Evolutionary conservation across 345 rosid species (phyloP).

Genomic region (Citrus australasica): DNA sequence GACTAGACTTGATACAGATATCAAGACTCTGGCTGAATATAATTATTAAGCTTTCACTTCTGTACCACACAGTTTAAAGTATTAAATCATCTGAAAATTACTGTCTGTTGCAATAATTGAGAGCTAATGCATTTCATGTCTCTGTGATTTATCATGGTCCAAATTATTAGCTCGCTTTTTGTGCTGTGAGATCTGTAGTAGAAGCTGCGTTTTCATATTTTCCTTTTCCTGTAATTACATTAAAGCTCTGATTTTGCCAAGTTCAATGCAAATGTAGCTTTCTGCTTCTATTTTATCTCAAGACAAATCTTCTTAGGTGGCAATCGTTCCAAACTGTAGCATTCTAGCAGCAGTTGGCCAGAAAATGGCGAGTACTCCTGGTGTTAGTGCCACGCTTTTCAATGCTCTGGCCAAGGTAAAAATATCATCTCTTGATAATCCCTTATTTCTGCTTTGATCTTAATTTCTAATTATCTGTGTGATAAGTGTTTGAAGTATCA

Average conservation of each 20-base stretch:
- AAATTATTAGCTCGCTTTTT: background rate
- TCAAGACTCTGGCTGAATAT: background rate
- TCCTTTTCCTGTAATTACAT: background rate
- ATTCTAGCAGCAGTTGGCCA: constrained; percentile 97
- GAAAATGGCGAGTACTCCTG: constrained; percentile 99
- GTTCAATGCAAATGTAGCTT: constrained; percentile 7
- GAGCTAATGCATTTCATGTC: background rate
- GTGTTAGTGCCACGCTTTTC: constrained; percentile 97
- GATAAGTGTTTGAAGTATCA: background rate
- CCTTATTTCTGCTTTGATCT: background rate
- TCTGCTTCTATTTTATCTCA: constrained; percentile 14
- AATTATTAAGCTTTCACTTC: background rate
- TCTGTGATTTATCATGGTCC: background rate
- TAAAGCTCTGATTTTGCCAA: background rate
- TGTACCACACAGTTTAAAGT: background rate
- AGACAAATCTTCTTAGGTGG: constrained; percentile 52
- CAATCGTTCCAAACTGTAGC: constrained; percentile 81
- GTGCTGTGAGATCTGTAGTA: background rate
- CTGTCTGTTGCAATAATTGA: background rate
- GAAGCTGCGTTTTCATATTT: background rate
- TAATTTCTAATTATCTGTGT: background rate
- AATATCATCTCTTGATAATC: background rate
- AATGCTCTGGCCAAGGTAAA: constrained; percentile 92
- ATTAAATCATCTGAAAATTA: background rate
- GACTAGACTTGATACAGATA: background rate